A percentile compares a stretch with the other conserved stretches of the same genome.
Conservation (phyloP, 2,329 filamentous ascomycete genomes). For the Fusarium nygamai region DNA sequence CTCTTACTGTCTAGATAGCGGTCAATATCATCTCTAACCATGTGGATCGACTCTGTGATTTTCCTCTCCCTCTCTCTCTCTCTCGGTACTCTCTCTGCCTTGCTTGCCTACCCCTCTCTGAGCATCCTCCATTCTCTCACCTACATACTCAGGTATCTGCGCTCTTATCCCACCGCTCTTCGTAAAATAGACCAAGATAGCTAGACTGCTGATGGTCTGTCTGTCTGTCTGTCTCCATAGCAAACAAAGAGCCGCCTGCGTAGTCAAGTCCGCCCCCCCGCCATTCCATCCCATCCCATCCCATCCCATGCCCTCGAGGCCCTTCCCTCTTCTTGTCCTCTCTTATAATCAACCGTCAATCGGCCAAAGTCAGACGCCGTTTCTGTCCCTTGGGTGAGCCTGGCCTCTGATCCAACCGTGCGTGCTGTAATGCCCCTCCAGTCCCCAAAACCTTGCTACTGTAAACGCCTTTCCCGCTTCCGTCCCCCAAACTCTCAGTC, state of each 20-base stretch:
- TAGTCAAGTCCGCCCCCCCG: neutral
- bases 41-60: neutral
- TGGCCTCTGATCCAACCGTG: neutral
- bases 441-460: neutral
- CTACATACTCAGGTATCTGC: neutral
- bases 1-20: neutral
- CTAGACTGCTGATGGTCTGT: neutral
- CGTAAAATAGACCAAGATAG: neutral
- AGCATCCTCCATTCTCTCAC: neutral
- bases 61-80: too few relatives aligned
- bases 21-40: neutral
- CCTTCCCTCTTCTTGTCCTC: neutral
- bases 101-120: too few relatives aligned
- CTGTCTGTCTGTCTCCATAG: neutral
- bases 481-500: neutral
- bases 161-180: neutral
- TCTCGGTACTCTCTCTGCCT: too few relatives aligned
- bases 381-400: neutral
- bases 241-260: neutral
- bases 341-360: neutral
- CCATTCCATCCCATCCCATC: neutral
- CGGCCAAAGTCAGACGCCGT: neutral
- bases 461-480: conserved; percentile 28
- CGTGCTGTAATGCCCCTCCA: neutral
- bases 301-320: neutral